Evolutionary conservation across 2,329 filamentous ascomycete species (phyloP).

Genomic region (Coniochaeta hoffmannii): DNA sequence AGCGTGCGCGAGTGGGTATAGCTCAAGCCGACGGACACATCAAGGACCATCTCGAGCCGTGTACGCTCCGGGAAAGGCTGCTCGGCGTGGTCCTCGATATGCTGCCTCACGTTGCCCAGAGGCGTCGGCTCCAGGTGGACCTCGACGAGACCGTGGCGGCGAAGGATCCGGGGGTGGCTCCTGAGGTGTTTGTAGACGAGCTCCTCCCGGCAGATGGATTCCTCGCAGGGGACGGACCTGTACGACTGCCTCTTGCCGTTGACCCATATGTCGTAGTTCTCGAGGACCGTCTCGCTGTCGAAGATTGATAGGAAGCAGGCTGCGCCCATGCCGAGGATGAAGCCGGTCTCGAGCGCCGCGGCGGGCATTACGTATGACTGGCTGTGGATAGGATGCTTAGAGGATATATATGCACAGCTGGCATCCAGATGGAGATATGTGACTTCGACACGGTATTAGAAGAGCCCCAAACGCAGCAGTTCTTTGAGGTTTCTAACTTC

Average conservation of each 20-base stretch:
- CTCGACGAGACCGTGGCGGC: constrained; percentile 4
- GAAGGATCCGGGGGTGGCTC: constrained; percentile 1
- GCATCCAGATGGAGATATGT: too few species aligned
- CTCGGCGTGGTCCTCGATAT: neutral
- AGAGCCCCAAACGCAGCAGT: too few species aligned
- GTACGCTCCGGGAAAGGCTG: neutral
- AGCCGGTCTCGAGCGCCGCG: too few species aligned
- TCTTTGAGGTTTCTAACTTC: too few species aligned
- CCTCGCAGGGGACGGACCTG: constrained; percentile 21
- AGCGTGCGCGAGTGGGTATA: neutral
- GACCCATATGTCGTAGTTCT: neutral
- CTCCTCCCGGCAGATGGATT: constrained; percentile 23
- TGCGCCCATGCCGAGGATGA: too few species aligned
- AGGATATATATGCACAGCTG: too few species aligned
- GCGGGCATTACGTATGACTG: too few species aligned
- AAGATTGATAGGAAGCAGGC: neutral
- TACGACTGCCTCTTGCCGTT: neutral
- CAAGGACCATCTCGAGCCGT: constrained; percentile 1
- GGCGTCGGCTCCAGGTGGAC: constrained; percentile 5
- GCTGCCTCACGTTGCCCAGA: neutral
- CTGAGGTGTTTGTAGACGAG: constrained; percentile 7
- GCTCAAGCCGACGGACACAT: neutral
- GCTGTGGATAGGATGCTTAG: too few species aligned
- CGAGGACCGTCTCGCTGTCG: neutral
- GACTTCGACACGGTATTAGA: too few species aligned